Conservation (phyloP, 1,284 basidiomycete species). For the Puccinia novopanici region DNA sequence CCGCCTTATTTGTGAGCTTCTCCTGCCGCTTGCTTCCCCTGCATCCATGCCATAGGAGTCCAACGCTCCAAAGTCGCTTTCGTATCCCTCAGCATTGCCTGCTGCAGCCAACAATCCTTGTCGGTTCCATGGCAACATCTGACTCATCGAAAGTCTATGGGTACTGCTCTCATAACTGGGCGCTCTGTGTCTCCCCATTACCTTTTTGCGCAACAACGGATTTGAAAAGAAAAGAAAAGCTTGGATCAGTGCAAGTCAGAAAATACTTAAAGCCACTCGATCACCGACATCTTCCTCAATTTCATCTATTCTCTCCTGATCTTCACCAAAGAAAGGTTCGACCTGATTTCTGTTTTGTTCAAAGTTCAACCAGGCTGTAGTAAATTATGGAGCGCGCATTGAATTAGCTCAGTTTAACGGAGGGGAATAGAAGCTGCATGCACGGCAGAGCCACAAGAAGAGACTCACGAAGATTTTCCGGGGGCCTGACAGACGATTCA, state of each 20-base stretch:
- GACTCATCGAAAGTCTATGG: constrained; percentile 7
- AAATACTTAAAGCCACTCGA: not conserved
- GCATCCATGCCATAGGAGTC: constrained; percentile 27
- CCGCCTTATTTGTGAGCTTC: constrained; percentile 22
- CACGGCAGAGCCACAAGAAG: not conserved
- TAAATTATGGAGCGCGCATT: not conserved
- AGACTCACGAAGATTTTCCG: constrained; percentile 17
- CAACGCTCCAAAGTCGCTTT: constrained; percentile 17
- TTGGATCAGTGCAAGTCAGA: not conserved
- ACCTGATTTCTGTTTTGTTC: constrained; percentile 5
- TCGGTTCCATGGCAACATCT: constrained; percentile 43
- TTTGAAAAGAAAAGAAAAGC: not conserved
- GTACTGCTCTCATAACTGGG: constrained; percentile 39
- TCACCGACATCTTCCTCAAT: constrained; percentile 36
- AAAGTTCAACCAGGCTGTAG: constrained; percentile 35
- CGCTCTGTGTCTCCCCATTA: constrained; percentile 46
- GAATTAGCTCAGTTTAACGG: not conserved
- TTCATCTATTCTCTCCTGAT: constrained; percentile 38
- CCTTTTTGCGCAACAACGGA: constrained; percentile 11
- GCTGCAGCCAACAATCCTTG: not conserved
- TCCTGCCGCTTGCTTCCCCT: constrained; percentile 11
- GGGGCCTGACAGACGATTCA: not conserved
- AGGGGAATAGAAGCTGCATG: not conserved
- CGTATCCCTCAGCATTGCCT: not conserved
- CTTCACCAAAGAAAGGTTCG: constrained; percentile 11